Evolutionary conservation across 225 moss, liverwort and hornwort genomes (phyloP), one percentile per base, ranked within the genome.

Genomic region (Pseudoscleropodium purum): DNA sequence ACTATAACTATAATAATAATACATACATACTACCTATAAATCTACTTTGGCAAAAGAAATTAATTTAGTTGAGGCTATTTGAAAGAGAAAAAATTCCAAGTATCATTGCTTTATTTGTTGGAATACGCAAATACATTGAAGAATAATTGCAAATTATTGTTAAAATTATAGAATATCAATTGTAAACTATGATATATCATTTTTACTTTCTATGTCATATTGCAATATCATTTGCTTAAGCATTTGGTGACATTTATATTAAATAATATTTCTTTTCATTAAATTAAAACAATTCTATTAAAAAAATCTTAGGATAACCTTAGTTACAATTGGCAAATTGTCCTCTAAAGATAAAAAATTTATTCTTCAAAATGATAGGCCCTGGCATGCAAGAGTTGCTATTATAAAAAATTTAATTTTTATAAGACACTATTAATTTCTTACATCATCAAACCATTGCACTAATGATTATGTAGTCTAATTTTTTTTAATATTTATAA

Each of bases 361-460:
- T n/a, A 13, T 18, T 66, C 66, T 36, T 66, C 18, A 34, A 34
- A 66, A 66, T 24, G 7, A n/a, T 69, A 69, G 13, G 0, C 1
- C n/a, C 21, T 1, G 13, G 4, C 0, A 7, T n/a, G 21, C 23
- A 23, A n/a, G 1, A n/a, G 13, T 69, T 24, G 4, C 6, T n/a
- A n/a, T 23, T 69, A 24, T n/a, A n/a, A 69, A 4, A 7, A n/a
- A n/a, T n/a, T n/a, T n/a, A 2, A 10, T n/a, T n/a, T n/a, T 59
- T 27, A 43, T 61, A 13, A 20, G 6, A 81, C 20, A n/a, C 1
- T 30, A 41, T 2, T 19, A 30, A 3, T 2, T 19, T 60, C n/a
- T 3, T 60, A 49, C 9, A 31, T 20, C 8, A 39, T 31, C 4
- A 17, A 41, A 61, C 18, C 60, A 12, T 29, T 61, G 30, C 29